Evolutionary conservation across 139 green algal species (phyloP).

Genomic region (Coccomyxa sp.): DNA sequence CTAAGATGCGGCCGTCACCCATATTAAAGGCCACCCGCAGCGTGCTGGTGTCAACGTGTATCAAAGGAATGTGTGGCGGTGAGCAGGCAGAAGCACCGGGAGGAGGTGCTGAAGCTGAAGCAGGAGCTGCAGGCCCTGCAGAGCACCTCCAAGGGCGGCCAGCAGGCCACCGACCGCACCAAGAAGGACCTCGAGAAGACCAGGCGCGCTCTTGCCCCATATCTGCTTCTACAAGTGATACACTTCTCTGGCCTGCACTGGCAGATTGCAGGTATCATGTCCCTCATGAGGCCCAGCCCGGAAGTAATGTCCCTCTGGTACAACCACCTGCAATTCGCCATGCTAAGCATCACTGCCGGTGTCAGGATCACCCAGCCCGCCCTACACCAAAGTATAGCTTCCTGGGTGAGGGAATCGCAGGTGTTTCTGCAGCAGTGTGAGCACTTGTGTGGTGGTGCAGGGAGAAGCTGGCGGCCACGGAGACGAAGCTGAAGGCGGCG

Average conservation of each 20-base stretch:
- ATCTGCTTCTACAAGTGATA: not conserved
- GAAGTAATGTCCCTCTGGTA: too few relatives aligned
- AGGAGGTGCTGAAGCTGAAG: constrained; percentile 68
- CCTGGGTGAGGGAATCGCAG: not conserved
- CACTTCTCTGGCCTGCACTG: too few relatives aligned
- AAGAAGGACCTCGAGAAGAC: constrained; percentile 72
- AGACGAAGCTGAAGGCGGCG: constrained; percentile 64
- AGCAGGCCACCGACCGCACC: constrained; percentile 20
- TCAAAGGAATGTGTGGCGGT: not conserved
- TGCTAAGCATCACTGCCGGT: too few relatives aligned
- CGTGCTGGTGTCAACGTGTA: too few relatives aligned
- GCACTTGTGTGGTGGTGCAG: constrained; percentile 24
- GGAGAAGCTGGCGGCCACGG: constrained; percentile 47
- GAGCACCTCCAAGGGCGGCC: constrained; percentile 53
- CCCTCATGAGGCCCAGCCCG: too few relatives aligned
- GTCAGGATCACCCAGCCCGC: too few relatives aligned
- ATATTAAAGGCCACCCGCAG: too few relatives aligned
- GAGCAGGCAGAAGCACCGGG: constrained; percentile 69
- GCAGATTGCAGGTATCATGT: too few relatives aligned
- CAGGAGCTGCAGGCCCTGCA: constrained; percentile 50
- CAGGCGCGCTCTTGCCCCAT: constrained; percentile 21
- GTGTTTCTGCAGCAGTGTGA: not conserved
- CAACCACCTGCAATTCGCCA: too few relatives aligned
- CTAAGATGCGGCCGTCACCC: too few relatives aligned
- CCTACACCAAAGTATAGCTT: not conserved